Base-by-base conservation (phyloP, 768 basidiomycete genomes). In the Xerocomus potaroensis region DNA sequence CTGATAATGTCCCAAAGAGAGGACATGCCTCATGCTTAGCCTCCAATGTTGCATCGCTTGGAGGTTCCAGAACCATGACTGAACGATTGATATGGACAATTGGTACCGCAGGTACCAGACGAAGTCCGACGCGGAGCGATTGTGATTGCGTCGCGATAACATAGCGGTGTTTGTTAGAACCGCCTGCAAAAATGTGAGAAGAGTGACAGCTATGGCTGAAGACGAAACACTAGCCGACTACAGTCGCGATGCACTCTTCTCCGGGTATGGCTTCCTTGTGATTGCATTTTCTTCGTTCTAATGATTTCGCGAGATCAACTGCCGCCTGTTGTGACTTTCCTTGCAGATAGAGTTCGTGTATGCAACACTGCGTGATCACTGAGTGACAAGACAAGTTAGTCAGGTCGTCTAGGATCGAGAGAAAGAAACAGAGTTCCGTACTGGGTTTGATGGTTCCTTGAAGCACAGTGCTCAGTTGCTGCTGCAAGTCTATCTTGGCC, bases 361-460 rank as follows among this genome's bases (percentile, higher is more conserved):
- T 92, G 62, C 86, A 95, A 66, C 96, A 99, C 63, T 98, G 95
- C 0, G 96, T 97, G 65, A 99, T 97, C 95, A 99, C 96, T 97
- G 56, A 48, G 66, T 66, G 69, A 70, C 74, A 72, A 26, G 69
- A 70, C 74, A 72, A 26, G 69, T 70, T 68, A 62, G 75, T 71
- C 60, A 69, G 62, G 44, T 36, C 16, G 41, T 41, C 18, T 24
- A n/a, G 16, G 50, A 39, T 12, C 39, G 41, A 59, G 60, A 51
- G n/a, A 26, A 5, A 32, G 39, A 23, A 36, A 35, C 45, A 31
- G 30, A 44, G 38, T 46, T 47, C 45, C 93, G 72, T 66, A 98
- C 96, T 97, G 26, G 84, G 88, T 69, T 97, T 98, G 50, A 89
- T 78, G 46, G 79, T 78, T 14, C 92, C 95, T 62, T 95, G 92